Base-by-base conservation (phyloP, 1,284 basidiomycete genomes). In the Tranzscheliella williamsii region DNA sequence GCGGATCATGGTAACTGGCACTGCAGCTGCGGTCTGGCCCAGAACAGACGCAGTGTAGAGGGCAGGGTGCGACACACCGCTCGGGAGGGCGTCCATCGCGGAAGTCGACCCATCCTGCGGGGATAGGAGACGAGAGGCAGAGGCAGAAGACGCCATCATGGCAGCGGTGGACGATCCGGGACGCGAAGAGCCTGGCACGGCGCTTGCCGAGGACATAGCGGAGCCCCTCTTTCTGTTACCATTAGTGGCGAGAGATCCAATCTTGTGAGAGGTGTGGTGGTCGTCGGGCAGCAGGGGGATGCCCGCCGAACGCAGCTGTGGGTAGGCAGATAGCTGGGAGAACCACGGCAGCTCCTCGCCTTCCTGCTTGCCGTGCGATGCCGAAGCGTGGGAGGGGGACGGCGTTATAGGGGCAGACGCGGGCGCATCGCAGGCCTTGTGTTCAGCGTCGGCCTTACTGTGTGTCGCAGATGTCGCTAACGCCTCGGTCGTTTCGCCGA, bases 311-410 rank as follows among this genome's bases (percentile, higher is more conserved):
- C 62, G 41, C 18, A 70, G 22, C 24, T 70, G 67, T 16, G 67
- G 64, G 31, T 64, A 58, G 0, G 65, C 55, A 26, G 53, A 67
- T 22, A 70, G 33, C 34, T 70, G 67, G 1, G 65, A 68, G 43
- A 70, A 70, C 67, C 67, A 70, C 2, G 67, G 67, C 21, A 65
- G 41, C 30, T 65, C 65, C 26, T 68, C 51, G 29, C 58, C 54
- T n/a, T 12, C 2, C 24, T 13, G 27, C 20, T 17, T 41, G 18
- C 17, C 7, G 12, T 11, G 11, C 22, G 12, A 9, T 22, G 5
- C 20, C 12, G 34, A 12, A 15, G 8, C 17, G 5, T 9, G 5
- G 24, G 38, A 16, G n/a, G 24, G n/a, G 4, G 4, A 7, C 18
- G 13, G 32, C 5, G 12, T 20, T 13, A 16, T 32, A 6, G n/a